Evolutionary conservation across 768 basidiomycete genomes (phyloP).

Genomic region (Pulveroboletus sp.): DNA sequence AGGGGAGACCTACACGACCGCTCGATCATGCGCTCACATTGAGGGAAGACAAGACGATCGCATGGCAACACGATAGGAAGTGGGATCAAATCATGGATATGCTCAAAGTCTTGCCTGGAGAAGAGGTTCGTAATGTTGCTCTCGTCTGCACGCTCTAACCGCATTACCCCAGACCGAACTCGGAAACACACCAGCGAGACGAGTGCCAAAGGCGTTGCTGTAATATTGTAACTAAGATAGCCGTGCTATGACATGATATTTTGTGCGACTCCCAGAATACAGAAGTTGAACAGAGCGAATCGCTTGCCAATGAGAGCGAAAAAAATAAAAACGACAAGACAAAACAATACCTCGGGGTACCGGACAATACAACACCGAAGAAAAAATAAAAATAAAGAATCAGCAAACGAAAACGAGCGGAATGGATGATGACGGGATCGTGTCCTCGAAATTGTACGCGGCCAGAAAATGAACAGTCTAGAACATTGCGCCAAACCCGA

Average conservation of each 20-base stretch:
- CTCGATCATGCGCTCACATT: constrained; percentile 48
- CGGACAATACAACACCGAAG: not conserved
- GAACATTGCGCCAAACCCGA: constrained; percentile 16
- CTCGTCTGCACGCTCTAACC: not conserved
- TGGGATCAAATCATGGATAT: constrained; percentile 53
- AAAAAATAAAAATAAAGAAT: too few species aligned
- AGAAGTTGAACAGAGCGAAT: not conserved
- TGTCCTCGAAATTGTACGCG: not conserved
- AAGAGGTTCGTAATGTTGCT: constrained; percentile 5
- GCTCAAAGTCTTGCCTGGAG: constrained; percentile 28
- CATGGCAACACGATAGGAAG: constrained; percentile 51
- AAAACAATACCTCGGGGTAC: not conserved
- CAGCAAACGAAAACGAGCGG: not conserved
- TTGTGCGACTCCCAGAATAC: not conserved
- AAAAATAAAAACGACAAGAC: not conserved
- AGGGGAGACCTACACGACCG: constrained; percentile 28
- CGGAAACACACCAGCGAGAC: not conserved
- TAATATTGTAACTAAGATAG: not conserved
- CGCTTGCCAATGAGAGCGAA: not conserved
- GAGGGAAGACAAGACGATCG: constrained; percentile 47
- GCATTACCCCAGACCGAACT: not conserved
- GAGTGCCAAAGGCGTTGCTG: not conserved
- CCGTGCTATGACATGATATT: too few species aligned
- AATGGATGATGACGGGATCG: not conserved
- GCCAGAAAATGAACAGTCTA: constrained; percentile 7